Evolutionary conservation across 2,329 filamentous ascomycete genomes (phyloP).

Genomic region (Sphaerulina populicola): DNA sequence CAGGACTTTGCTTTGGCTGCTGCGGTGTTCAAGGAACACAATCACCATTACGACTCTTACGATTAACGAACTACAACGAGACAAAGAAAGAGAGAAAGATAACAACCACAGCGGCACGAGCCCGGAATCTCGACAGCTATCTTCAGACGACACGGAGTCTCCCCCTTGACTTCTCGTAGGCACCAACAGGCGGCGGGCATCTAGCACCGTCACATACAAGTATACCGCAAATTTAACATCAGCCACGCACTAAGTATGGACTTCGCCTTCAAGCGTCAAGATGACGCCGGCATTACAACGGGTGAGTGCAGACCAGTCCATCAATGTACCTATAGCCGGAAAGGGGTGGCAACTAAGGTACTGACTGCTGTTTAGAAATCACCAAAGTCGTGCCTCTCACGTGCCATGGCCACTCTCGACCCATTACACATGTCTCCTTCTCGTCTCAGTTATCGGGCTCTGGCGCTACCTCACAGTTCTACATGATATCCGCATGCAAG

Average conservation of each 20-base stretch:
- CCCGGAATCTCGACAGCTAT: neutral
- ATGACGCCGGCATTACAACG: slow-evolving; percentile 27
- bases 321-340: no score
- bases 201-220: no score
- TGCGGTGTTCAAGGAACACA: neutral
- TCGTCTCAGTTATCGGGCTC: slow-evolving; percentile 56
- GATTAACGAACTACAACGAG: slow-evolving; percentile 6
- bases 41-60: slow-evolving; percentile 4
- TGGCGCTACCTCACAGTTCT: slow-evolving; percentile 49
- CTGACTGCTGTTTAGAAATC: slow-evolving; percentile 25
- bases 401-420: slow-evolving; percentile 87
- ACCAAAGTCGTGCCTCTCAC: slow-evolving; percentile 73
- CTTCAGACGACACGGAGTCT: neutral
- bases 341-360: neutral
- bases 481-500: slow-evolving; percentile 72
- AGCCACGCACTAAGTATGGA: slow-evolving; percentile 24
- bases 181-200: no score
- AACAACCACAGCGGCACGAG: slow-evolving; percentile 1
- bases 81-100: neutral
- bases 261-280: slow-evolving; percentile 32
- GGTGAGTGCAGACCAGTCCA: slow-evolving; percentile 15
- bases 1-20: neutral
- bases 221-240: neutral
- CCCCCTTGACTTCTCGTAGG: neutral
- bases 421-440: slow-evolving; percentile 85